Evolutionary conservation across 306 rosid genomes (phyloP), one percentile per base, ranked within the genome.

Genomic region (Arachis stenosperma): DNA sequence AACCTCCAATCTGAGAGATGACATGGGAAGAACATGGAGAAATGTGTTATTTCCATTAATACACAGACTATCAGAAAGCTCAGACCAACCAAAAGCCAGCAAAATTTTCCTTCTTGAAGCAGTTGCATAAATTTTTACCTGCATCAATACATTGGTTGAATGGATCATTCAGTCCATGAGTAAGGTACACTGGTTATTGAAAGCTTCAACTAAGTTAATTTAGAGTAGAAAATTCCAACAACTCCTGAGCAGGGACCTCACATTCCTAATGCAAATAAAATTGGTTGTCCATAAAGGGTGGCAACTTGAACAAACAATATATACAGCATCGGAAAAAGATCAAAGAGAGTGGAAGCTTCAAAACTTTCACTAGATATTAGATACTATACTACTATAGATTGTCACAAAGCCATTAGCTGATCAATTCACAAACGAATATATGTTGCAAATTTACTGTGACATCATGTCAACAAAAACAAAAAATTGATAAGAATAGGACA

Each of bases 11-110:
- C 65, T 82, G 62, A 85, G 72, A 75, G 79, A 82, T 65, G 89
- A 77, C 80, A 82, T 85, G 52, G 86, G 86, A 71, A 85, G 59
- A 76, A 85, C 84, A 82, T 85, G 89, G 62, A 85, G 86, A 73
- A 70, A 71, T 17, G 89, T 82, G 77, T 70, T 63, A 27, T 82
- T 82, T 79, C 84, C 89, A 30, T 70, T 66, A 9, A 83, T 69
- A 70, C 86, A 82, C 44, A 85, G 86, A 36, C 57, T 77, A 62
- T 77, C 81, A 30, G 84, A 74, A 76, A 82, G 72, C 43, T 79
- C 86, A 4, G 84, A 78, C 81, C 84, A 85, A 74, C 58, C 84
- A 82, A 73, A 79, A 56, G 86, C 78, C 37, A 53, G 83, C 68
- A 85, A 77, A 77, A 82, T 80, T 60, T 81, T 71, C 62, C 89